A percentile compares a stretch with the other conserved stretches of the same genome.
Conservation (phyloP, 331 rosid genomes). For the Pyrus hybrid region DNA sequence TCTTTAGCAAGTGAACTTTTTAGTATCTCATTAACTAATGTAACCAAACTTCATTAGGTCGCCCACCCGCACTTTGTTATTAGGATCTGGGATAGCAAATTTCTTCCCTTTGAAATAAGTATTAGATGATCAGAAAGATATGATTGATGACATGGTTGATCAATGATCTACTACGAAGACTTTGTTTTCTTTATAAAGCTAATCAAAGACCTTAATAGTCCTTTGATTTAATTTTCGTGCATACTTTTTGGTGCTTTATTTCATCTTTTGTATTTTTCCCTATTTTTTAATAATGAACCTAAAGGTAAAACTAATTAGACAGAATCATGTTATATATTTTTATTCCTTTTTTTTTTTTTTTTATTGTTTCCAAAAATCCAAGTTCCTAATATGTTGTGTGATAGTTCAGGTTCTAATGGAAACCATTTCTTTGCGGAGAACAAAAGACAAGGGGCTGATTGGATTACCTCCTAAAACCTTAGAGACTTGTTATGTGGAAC, state of each 20-base stretch:
- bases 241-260: neutral
- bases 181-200: neutral
- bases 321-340: neutral
- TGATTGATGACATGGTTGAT: neutral
- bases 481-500: slow-evolving; percentile 60
- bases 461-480: slow-evolving; percentile 64
- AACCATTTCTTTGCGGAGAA: slow-evolving; percentile 47
- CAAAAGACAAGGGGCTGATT: slow-evolving; percentile 41
- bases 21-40: neutral
- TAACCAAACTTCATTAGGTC: neutral
- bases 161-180: neutral
- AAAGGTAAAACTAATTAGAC: too few species aligned
- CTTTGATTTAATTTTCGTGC: neutral
- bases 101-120: neutral
- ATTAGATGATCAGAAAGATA: neutral
- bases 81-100: neutral
- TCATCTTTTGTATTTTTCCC: neutral
- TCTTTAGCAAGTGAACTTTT: neutral
- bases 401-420: slow-evolving; percentile 43
- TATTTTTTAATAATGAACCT: neutral
- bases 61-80: neutral
- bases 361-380: neutral
- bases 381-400: neutral
- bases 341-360: neutral
- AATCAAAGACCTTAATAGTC: neutral